A percentile compares a stretch with the other conserved stretches of the same genome.
Conservation (phyloP, 805 yeast species). For the Candida gorgasii region DNA sequence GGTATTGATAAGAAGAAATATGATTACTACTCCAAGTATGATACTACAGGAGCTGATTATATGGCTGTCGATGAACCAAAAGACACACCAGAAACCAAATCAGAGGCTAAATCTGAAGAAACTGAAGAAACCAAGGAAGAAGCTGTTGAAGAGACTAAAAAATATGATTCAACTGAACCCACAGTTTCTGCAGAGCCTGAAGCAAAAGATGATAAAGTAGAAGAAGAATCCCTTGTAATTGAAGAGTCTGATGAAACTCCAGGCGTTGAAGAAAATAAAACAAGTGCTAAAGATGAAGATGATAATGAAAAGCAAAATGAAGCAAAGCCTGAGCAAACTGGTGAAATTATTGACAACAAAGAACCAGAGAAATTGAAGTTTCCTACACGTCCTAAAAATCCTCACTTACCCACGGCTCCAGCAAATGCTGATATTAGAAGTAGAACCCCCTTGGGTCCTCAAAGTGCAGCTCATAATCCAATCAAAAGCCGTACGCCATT, state of each 20-base stretch:
- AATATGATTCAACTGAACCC: not conserved
- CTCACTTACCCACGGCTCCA: not conserved
- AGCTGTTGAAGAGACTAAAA: slow-evolving; percentile 8
- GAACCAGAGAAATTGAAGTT: no score
- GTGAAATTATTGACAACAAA: no score
- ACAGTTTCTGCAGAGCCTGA: slow-evolving; percentile 12
- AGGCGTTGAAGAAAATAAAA: no score
- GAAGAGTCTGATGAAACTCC: no score
- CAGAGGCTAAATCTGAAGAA: not conserved
- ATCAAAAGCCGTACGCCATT: slow-evolving; percentile 12
- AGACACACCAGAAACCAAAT: not conserved
- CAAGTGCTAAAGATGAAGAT: slow-evolving; percentile 1
- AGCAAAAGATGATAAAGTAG: slow-evolving; percentile 2
- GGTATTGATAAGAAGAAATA: slow-evolving; percentile 25
- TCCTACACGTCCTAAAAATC: not conserved
- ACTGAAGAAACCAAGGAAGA: slow-evolving; percentile 1
- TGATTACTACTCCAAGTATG: slow-evolving; percentile 28
- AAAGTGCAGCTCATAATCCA: slow-evolving; percentile 3
- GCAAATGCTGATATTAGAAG: slow-evolving; percentile 1
- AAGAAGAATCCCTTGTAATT: no score
- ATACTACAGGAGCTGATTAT: not conserved
- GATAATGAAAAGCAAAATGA: not conserved
- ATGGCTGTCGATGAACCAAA: slow-evolving; percentile 1
- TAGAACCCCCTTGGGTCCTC: slow-evolving; percentile 16
- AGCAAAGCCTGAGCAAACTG: not conserved